Base-by-base conservation (phyloP, 192 early-diverging fungal genomes). In the Podochytrium sp. region DNA sequence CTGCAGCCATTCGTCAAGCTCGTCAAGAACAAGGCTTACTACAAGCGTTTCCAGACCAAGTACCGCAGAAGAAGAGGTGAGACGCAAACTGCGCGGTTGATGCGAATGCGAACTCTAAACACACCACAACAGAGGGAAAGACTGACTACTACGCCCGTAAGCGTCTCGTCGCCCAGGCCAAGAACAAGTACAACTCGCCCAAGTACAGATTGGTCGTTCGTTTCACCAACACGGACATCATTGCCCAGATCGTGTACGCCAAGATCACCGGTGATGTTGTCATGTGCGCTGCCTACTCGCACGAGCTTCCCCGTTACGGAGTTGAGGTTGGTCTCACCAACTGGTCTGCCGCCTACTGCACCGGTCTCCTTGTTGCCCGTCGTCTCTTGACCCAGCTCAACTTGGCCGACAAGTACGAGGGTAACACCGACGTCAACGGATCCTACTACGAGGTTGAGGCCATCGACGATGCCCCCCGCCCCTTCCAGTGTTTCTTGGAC, bases 131-230 rank as follows among this genome's bases (percentile, higher is more conserved):
- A 96, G 96, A 99, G 94, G 96, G 97, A 62, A 99, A 99, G 92
- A 99, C 97, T 83, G 97, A 99, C 90, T 99, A 98, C 96, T 98
- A 97, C 81, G 95, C 97, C 78, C 93, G 97, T 80, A 98, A 97
- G 93, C 91, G 93, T 79, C 89, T 99, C 72, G 91, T 98, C n/a
- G 88, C 91, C 80, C 97, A 99, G 88, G 97, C 97, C 76, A 99
- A 99, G 94, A 97, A 98, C 94, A 99, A 98, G 90, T 99, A 99
- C 94, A 99, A 99, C 92, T 93, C 95, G 65, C 96, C 96, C 84
- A 99, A 99, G 92, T 99, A 98, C 93, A 91, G 97, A 80, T 85
- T 99, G 78, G 96, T 98, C 79, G 97, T 99, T 74, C 95, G 97
- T 71, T 92, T 99, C 94, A 98, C 97, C 90, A 97, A 97, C 94